These are phyloP conservation scores for Solanum pennellii DNA, from an alignment of 257 asterid species.

Conservation along the genomic window DNA sequence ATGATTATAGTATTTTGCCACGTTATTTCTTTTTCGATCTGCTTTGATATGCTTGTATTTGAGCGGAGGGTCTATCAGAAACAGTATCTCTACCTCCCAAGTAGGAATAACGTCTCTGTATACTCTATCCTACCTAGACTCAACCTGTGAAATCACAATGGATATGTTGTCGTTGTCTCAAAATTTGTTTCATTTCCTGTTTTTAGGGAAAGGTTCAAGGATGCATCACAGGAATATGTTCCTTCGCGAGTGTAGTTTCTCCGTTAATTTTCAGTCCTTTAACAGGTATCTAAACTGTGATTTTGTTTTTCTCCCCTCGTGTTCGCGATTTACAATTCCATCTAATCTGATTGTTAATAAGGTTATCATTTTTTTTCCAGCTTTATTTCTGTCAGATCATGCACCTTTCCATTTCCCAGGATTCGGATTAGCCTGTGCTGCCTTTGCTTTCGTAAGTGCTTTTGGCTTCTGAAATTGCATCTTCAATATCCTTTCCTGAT, in stretches of 20 bases:
- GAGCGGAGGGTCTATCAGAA: background rate
- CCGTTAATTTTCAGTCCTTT: conserved; percentile 86
- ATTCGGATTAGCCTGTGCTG: conserved; percentile 16
- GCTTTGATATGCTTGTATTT: background rate
- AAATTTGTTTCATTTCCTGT: background rate
- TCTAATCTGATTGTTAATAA: background rate
- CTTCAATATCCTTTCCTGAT: background rate
- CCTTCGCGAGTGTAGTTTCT: conserved; percentile 59
- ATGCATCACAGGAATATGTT: conserved; percentile 69
- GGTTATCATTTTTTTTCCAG: conserved; percentile 13
- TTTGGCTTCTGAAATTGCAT: conserved; percentile 42
- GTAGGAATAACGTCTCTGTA: background rate
- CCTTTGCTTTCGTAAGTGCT: conserved; percentile 23
- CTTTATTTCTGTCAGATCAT: conserved; percentile 62
- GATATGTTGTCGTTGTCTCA: background rate
- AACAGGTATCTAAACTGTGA: conserved; percentile 29
- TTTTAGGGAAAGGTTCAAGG: conserved; percentile 86
- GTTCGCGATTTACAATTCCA: background rate
- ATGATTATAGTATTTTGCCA: background rate
- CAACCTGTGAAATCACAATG: background rate
- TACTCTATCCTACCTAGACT: background rate
- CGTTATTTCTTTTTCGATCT: background rate
- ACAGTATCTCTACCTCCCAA: background rate
- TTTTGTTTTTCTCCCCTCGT: background rate
- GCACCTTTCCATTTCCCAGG: conserved; percentile 92